Evolutionary conservation across 805 yeast species (phyloP).

Genomic region (Saccharomyces mikatae): DNA sequence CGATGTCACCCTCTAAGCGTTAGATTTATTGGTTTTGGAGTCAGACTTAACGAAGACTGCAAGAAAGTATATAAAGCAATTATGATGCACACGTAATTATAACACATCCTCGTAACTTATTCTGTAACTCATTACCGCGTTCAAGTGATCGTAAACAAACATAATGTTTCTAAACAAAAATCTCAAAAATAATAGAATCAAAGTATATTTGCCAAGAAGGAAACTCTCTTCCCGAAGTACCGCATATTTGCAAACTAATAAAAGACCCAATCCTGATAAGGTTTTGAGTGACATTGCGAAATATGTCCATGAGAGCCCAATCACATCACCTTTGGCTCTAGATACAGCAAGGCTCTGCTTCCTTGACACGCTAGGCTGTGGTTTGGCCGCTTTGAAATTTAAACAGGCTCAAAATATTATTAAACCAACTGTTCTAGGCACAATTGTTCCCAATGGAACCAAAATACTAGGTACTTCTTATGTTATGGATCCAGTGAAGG

Average conservation of each 20-base stretch:
- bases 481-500: conserved; percentile 48
- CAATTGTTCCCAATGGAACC: conserved; percentile 48
- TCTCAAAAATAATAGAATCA: neutral
- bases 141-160: neutral
- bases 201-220: neutral
- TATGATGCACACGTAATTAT: neutral
- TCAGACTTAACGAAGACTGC: no score
- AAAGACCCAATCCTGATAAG: conserved; percentile 43
- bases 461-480: conserved; percentile 45
- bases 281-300: conserved; percentile 43
- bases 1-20: neutral
- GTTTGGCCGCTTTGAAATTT: conserved; percentile 49
- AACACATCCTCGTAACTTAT: neutral
- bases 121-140: neutral
- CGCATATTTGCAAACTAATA: conserved; percentile 27
- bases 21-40: neutral
- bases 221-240: neutral
- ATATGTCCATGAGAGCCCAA: conserved; percentile 40
- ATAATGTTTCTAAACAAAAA: neutral
- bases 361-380: conserved; percentile 53
- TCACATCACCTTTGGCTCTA: conserved; percentile 40
- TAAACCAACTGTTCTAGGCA: conserved; percentile 52
- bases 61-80: neutral
- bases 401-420: conserved; percentile 40
- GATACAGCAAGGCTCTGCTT: conserved; percentile 50